These are phyloP conservation scores for Monsonia emarginata DNA, from an alignment of 441 rosid species.

Conservation along the genomic window DNA sequence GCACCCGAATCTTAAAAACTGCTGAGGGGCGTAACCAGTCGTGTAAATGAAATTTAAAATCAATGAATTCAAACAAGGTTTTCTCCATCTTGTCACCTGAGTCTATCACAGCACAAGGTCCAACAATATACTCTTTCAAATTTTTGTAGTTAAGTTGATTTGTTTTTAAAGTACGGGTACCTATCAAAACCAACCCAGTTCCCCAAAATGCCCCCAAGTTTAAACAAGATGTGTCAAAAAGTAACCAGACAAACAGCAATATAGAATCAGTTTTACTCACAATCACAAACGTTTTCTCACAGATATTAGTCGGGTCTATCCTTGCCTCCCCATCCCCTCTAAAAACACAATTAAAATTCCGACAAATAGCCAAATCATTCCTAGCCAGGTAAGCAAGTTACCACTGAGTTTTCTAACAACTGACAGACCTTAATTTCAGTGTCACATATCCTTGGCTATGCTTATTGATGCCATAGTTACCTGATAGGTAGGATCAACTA, in stretches of 20 bases:
- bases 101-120: background rate
- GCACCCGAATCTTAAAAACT: background rate
- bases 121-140: background rate
- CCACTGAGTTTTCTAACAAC: too few species aligned
- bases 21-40: background rate
- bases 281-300: too few species aligned
- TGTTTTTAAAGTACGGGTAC: background rate
- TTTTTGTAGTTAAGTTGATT: background rate
- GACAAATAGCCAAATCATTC: too few species aligned
- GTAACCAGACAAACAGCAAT: background rate
- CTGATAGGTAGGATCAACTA: slow-evolving; percentile 93
- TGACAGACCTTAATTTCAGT: too few species aligned
- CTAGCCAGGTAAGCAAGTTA: too few species aligned
- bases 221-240: background rate
- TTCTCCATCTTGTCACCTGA: background rate
- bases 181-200: background rate
- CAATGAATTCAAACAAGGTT: background rate
- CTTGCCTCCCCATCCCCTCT: too few species aligned
- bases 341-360: too few species aligned
- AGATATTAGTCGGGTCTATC: too few species aligned
- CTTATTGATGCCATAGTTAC: slow-evolving; percentile 25
- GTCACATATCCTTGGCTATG: background rate
- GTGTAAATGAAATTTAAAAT: background rate
- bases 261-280: too few species aligned
- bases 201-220: background rate